Base-by-base conservation (phyloP, 169 alveolate genomes). In the Plasmodium reichenowi region DNA sequence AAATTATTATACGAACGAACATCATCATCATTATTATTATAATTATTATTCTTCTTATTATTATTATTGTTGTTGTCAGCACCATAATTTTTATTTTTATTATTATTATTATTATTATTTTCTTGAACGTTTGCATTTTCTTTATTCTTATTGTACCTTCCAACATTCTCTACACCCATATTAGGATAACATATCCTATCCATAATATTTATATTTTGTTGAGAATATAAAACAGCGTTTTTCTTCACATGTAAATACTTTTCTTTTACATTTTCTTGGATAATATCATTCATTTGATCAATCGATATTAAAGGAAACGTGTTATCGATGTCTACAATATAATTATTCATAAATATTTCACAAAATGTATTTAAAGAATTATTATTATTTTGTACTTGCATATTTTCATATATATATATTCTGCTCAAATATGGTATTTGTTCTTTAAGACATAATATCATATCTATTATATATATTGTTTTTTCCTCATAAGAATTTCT, bases 341-440 rank as follows among this genome's bases (percentile, higher is more conserved):
- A 80, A 59, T 80, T 54, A 62, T 80, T 80, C 63, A 80, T 68
- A 32, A 32, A 43, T 24, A 52, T 68, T 20, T 67, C 62, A 32
- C 45, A 32, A 32, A 32, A 32, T 32, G 45, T 56, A 80, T 43
- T 56, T 54, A 29, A 13, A 3, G 43, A 67, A 64, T 13, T 50
- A 43, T 10, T 2, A 13, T 68, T 47, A 32, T 45, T 50, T 22
- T 22, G 56, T 7, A 32, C 43, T 10, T 24, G 9, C 43, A 17
- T 80, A 12, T 63, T 54, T 24, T 64, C 89, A 32, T 32, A 32
- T 60, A 80, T 63, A 60, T 80, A 80, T 15, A 80, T 60, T 72
- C 90, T 50, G 7, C 85, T 38, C 24, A 80, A 59, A 50, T 80
- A 80, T 62, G 90, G 90, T 38, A 80, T 68, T 32, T 80, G 90